Base-by-base conservation (phyloP, 169 alveolate genomes). In the Plasmodium vinckei region DNA sequence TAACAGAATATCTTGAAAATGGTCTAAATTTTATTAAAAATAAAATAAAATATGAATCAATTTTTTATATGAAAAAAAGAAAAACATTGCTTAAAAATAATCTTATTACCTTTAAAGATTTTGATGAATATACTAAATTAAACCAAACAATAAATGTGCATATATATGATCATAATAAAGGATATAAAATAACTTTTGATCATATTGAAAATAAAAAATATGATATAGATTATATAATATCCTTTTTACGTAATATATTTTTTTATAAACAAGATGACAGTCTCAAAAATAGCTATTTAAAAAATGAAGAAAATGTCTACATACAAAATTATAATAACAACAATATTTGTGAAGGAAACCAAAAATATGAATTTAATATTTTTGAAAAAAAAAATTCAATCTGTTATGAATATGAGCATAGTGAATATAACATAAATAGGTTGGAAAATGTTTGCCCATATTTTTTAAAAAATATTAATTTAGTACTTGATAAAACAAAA, bases 81-180 rank as follows among this genome's bases (percentile, higher is more conserved):
- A 44, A 79, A 21, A 21, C 19, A 17, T 47, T 79, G 51, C 15
- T 79, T 15, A 65, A 60, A 47, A 79, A 79, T 59, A 63, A 79
- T 70, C n/a, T 79, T 15, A 59, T 79, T 17, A 79, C 89, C n/a
- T 25, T 79, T 19, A 79, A 64, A 51, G 49, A 79, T 25, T 42
- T 61, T 7, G 73, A 79, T 19, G 82, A 65, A 42, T 15, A 47
- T 46, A 79, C 54, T 15, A 68, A 46, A 7, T 60, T 79, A 13
- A 54, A 44, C 33, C 89, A 79, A 79, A 67, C 68, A 39, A 79
- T 67, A 67, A 79, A 79, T 60, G 15, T 79, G 10, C 89, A 51
- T 25, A 71, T 79, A 5, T 79, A 67, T 79, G 65, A 79, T 60
- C 46, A 67, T 27, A 17, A 67, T 23, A 59, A 79, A 27, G 89